phyloP scores from a whole-genome alignment of 2,329 filamentous ascomycete species.

The Penicillium sp. region DNA sequence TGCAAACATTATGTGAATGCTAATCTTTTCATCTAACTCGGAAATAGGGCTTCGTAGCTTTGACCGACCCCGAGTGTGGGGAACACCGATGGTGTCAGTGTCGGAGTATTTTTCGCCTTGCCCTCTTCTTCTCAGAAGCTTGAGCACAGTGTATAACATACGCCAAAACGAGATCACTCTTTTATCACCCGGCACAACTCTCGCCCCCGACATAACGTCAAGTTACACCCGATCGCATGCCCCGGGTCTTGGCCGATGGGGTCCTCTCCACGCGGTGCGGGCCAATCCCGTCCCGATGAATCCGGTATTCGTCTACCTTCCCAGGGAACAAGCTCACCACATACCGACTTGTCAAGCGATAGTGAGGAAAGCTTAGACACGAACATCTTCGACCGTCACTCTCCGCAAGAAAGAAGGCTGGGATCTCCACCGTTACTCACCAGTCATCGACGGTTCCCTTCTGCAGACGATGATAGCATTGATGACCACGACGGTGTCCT shows the following conservation, averaged over 20 bases:
- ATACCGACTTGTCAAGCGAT: constrained; percentile 9
- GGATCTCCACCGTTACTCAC: constrained; percentile 14
- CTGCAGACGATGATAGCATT: constrained; percentile 14
- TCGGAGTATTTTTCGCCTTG: constrained; percentile 3
- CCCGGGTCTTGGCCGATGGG: constrained; percentile 17
- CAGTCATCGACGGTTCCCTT: constrained; percentile 12
- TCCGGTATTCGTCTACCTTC: constrained; percentile 1
- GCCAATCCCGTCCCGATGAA: constrained; percentile 7
- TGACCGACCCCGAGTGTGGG: constrained; percentile 5
- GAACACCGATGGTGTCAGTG: constrained; percentile 13
- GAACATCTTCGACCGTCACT: constrained; percentile 11
- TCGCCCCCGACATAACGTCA: background rate
- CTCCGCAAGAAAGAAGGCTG: constrained; percentile 6
- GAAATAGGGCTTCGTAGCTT: background rate
- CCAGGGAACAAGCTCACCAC: background rate
- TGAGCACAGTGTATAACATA: background rate
- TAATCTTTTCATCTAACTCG: no score
- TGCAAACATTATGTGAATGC: no score
- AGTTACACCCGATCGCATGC: constrained; percentile 8
- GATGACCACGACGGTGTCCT: constrained; percentile 14
- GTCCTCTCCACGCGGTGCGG: constrained; percentile 11
- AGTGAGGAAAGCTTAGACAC: constrained; percentile 18
- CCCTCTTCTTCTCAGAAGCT: background rate
- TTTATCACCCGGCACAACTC: background rate
- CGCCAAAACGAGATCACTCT: background rate